These are phyloP conservation scores for Acanthamoeba polyphaga DNA, from an alignment of 208 protist genomes.

Conservation along the genomic window DNA sequence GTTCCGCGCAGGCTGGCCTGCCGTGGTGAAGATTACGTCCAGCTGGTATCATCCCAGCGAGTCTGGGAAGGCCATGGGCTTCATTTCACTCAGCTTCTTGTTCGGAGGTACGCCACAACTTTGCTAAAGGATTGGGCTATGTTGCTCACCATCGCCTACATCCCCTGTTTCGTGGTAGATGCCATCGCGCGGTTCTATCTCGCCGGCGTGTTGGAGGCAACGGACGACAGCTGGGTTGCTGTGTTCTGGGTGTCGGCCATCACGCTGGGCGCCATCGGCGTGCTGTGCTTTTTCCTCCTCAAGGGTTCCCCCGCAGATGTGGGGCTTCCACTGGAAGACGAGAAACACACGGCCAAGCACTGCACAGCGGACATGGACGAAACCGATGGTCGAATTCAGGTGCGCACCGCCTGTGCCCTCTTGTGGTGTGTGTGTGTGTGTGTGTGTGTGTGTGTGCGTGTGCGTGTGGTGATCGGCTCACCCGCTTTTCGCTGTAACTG, in stretches of 20 bases:
- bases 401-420: neutral
- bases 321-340: conserved; percentile 17
- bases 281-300: conserved; percentile 33
- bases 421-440: neutral
- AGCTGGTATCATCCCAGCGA: conserved; percentile 34
- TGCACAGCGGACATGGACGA: neutral
- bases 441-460: no score
- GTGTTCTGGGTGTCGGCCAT: conserved; percentile 68
- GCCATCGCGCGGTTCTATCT: conserved; percentile 67
- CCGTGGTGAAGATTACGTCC: conserved; percentile 46
- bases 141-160: neutral
- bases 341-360: neutral
- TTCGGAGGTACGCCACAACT: conserved; percentile 7
- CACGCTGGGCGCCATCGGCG: conserved; percentile 33
- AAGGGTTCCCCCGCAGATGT: conserved; percentile 50
- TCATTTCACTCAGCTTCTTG: conserved; percentile 70
- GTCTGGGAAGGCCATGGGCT: conserved; percentile 66
- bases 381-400: neutral
- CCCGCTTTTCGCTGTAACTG: no score
- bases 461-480: no score
- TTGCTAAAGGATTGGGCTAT: neutral
- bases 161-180: neutral
- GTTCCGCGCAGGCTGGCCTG: conserved; percentile 42
- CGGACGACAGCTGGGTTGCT: conserved; percentile 54
- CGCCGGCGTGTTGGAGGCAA: conserved; percentile 33